phyloP scores from a whole-genome alignment of 139 green algal species.

The Chlorella sp. region DNA sequence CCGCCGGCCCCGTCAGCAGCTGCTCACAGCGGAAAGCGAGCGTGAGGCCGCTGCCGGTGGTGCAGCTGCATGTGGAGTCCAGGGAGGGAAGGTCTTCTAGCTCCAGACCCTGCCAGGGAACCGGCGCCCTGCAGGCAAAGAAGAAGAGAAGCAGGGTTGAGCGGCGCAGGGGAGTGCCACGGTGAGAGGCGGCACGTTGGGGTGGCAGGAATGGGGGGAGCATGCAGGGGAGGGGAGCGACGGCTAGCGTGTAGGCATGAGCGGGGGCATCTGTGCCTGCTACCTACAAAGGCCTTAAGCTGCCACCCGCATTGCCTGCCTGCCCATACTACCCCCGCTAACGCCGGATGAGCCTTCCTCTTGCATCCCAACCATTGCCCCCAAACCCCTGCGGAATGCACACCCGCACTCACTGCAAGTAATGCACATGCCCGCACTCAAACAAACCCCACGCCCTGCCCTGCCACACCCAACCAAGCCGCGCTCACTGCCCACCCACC shows the following conservation, averaged over 20 bases:
- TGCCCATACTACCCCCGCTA: background rate
- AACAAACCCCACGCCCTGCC: no score
- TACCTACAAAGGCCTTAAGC: background rate
- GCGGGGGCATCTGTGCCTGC: background rate
- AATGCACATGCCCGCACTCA: no score
- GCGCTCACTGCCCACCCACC: background rate
- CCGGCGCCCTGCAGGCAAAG: conserved; percentile 2
- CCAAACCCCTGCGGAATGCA: no score
- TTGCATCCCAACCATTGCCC: no score
- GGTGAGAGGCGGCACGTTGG: background rate
- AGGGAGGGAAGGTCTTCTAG: background rate
- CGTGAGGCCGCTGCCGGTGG: background rate
- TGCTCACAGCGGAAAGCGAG: conserved; percentile 22
- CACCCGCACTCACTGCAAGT: no score
- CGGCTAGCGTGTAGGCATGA: no score
- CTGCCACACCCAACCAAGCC: background rate
- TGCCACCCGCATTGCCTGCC: background rate
- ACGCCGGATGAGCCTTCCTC: no score
- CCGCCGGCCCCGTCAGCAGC: background rate
- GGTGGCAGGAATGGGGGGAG: background rate
- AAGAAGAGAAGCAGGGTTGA: background rate
- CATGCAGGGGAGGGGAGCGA: background rate
- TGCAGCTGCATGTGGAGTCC: conserved; percentile 12
- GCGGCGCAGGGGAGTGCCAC: no score
- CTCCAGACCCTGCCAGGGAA: conserved; percentile 30